phyloP scores from a whole-genome alignment of 2,329 filamentous ascomycete genomes.

The Sporothrix sp. region DNA sequence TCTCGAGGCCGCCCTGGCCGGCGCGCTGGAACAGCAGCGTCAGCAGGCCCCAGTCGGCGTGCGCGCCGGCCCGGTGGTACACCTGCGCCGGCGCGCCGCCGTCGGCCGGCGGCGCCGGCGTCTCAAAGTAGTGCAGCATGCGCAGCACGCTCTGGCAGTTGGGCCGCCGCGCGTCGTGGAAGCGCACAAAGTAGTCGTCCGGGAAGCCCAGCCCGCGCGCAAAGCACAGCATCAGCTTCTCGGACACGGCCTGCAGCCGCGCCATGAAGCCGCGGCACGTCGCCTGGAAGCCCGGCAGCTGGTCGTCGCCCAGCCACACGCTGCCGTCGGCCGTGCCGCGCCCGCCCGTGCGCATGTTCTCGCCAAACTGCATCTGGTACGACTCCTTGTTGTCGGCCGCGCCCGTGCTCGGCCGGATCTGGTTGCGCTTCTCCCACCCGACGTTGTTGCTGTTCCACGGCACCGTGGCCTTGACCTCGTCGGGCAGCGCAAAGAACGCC shows the following conservation, averaged over 20 bases:
- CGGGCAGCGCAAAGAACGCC: slow-evolving; percentile 43
- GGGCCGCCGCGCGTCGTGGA: slow-evolving; percentile 39
- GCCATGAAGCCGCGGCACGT: slow-evolving; percentile 43
- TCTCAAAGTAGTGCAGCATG: slow-evolving; percentile 19
- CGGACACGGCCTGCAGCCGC: slow-evolving; percentile 40
- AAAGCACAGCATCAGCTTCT: slow-evolving; percentile 49
- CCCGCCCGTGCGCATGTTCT: slow-evolving; percentile 36
- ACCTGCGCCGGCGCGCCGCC: slow-evolving; percentile 28
- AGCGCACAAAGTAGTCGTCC: slow-evolving; percentile 42
- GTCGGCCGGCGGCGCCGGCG: slow-evolving; percentile 22
- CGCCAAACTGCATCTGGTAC: slow-evolving; percentile 52
- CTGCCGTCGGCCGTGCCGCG: slow-evolving; percentile 22
- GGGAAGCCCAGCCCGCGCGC: slow-evolving; percentile 45
- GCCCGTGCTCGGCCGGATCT: slow-evolving; percentile 51
- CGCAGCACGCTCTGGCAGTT: slow-evolving; percentile 44
- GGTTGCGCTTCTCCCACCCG: slow-evolving; percentile 51
- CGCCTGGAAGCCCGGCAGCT: slow-evolving; percentile 38
- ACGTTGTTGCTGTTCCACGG: slow-evolving; percentile 47
- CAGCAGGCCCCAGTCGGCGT: slow-evolving; percentile 54
- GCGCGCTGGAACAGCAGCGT: slow-evolving; percentile 53
- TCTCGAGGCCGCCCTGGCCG: slow-evolving; percentile 52
- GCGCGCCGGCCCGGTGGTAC: slow-evolving; percentile 49
- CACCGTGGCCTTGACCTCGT: slow-evolving; percentile 41
- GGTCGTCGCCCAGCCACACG: slow-evolving; percentile 38
- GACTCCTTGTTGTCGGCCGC: slow-evolving; percentile 50